Evolutionary conservation across 495 filamentous ascomycete species (phyloP).

Genomic region (Clohesyomyces aquaticus): DNA sequence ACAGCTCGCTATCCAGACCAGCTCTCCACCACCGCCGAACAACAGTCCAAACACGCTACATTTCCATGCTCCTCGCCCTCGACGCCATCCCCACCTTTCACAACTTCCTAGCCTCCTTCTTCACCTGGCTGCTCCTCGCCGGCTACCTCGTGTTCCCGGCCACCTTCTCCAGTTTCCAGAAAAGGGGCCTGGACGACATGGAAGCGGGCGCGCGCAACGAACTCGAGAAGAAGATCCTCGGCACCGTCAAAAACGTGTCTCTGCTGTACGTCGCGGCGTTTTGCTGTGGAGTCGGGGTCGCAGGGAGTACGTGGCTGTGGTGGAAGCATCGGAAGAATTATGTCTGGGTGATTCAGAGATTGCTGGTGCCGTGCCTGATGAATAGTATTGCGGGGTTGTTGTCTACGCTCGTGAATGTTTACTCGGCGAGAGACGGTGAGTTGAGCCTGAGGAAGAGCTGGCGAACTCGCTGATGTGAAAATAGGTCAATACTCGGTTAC

Average conservation of each 20-base stretch:
- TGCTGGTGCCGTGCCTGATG: slow-evolving; percentile 49
- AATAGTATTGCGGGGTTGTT: slow-evolving; percentile 56
- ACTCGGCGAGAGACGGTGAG: slow-evolving; percentile 51
- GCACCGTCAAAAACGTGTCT: slow-evolving; percentile 18
- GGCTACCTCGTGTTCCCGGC: slow-evolving; percentile 49
- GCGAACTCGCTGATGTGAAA: background rate
- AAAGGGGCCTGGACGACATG: slow-evolving; percentile 51
- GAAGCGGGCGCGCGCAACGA: slow-evolving; percentile 38
- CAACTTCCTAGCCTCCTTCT: slow-evolving; percentile 44
- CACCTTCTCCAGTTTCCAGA: slow-evolving; percentile 47
- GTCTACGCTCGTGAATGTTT: slow-evolving; percentile 55
- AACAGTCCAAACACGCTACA: slow-evolving; percentile 39
- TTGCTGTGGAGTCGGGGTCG: slow-evolving; percentile 15
- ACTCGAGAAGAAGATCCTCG: slow-evolving; percentile 30
- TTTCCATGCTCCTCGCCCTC: slow-evolving; percentile 44
- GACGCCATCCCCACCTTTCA: slow-evolving; percentile 41
- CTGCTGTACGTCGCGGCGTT: slow-evolving; percentile 26
- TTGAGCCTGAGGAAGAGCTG: slow-evolving; percentile 36
- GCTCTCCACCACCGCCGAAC: slow-evolving; percentile 13
- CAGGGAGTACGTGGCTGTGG: slow-evolving; percentile 35
- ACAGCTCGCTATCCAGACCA: slow-evolving; percentile 13
- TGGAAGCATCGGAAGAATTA: slow-evolving; percentile 48
- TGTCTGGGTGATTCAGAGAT: slow-evolving; percentile 52
- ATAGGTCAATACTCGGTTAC: slow-evolving; percentile 43
- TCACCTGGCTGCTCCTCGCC: slow-evolving; percentile 47